Evolutionary conservation across 768 basidiomycete species (phyloP).

Genomic region (Paxillus rubicundulus): DNA sequence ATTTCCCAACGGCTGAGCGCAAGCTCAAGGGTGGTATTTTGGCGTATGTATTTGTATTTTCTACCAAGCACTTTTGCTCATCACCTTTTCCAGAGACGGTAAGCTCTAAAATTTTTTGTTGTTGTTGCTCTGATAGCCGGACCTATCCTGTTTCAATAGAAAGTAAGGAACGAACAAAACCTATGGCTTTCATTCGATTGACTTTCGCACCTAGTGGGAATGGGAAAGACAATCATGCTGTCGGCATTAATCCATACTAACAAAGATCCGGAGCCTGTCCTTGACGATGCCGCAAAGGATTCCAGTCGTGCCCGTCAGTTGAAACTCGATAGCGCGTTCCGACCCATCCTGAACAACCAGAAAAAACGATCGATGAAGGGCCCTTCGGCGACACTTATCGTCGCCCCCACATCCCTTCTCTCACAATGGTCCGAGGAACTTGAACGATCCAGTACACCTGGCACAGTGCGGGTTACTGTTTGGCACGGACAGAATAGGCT

Average conservation of each 20-base stretch:
- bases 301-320: conserved; percentile 51
- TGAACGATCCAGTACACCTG: conserved; percentile 74
- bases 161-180: conserved; percentile 38
- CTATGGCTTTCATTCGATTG: conserved; percentile 1
- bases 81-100: conserved; percentile 33
- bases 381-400: conserved; percentile 75
- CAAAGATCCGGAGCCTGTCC: conserved; percentile 43
- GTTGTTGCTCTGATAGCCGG: conserved; percentile 5
- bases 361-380: conserved; percentile 24
- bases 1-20: conserved; percentile 78
- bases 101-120: conserved; percentile 3
- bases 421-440: conserved; percentile 95
- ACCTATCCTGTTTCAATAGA: conserved; percentile 35
- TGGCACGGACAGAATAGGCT: conserved; percentile 89
- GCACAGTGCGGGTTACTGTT: conserved; percentile 61
- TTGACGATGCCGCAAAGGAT: conserved; percentile 24
- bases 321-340: conserved; percentile 63
- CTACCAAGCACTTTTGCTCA: conserved; percentile 6
- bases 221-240: conserved; percentile 94
- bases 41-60: conserved; percentile 54
- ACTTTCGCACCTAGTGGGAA: conserved; percentile 63
- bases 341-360: conserved; percentile 39
- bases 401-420: conserved; percentile 88
- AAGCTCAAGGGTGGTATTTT: conserved; percentile 85
- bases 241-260: conserved; percentile 86